Percentiles rank a stretch among this genome's conserved stretches.
These are phyloP conservation scores for Nicotiana rustica DNA, from an alignment of 305 asterid genomes.

Conservation along the genomic window DNA sequence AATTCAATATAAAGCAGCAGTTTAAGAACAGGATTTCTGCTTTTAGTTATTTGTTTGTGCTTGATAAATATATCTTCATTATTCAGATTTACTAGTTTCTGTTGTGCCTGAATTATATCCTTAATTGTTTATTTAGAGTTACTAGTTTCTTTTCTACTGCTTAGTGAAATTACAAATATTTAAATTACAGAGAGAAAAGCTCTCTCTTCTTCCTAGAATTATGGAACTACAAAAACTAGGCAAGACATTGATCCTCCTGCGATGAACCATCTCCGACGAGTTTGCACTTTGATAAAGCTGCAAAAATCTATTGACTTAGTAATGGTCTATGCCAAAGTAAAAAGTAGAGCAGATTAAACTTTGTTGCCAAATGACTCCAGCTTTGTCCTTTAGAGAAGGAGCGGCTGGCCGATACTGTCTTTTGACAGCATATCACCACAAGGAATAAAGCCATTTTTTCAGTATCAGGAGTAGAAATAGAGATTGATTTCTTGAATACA, in stretches of 20 bases:
- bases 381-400: too few relatives aligned
- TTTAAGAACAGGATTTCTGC: neutral
- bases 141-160: neutral
- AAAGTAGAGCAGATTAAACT: too few relatives aligned
- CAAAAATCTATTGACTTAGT: too few relatives aligned
- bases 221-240: constrained; percentile 23
- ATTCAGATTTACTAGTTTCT: neutral
- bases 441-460: too few relatives aligned
- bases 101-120: neutral
- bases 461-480: too few relatives aligned
- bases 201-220: neutral
- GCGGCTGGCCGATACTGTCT: too few relatives aligned
- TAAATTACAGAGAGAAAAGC: constrained; percentile 21
- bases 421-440: too few relatives aligned
- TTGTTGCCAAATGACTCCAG: too few relatives aligned
- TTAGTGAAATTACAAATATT: neutral
- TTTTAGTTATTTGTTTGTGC: constrained; percentile 2
- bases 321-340: too few relatives aligned
- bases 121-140: constrained; percentile 9
- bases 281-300: too few relatives aligned
- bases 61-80: constrained; percentile 17
- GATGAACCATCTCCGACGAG: neutral
- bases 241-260: neutral
- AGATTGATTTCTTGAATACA: too few relatives aligned
- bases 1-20: neutral